Base-by-base conservation (phyloP, 805 yeast genomes). In the Metschnikowia shivogae region DNA sequence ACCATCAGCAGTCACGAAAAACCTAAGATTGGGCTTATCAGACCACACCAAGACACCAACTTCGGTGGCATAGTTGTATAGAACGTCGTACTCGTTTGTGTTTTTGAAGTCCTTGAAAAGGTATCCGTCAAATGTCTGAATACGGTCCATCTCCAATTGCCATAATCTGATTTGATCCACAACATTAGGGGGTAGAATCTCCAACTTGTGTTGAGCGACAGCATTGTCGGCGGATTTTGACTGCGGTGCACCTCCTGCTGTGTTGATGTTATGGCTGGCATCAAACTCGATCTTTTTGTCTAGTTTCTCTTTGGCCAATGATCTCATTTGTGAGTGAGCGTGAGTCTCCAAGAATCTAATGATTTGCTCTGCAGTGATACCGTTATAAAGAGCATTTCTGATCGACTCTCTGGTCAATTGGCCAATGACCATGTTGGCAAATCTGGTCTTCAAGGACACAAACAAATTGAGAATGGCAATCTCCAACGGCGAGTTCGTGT, bases 131-230 rank as follows among this genome's bases (percentile, higher is more conserved):
- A 81, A 86, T 1, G 93, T 79, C 54, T 86, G 82, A 52, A 93
- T 87, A 65, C 99, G 78, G 63, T 93, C 98, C 68, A 90, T 67
- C 62, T 93, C 99, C 48, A 93, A 72, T 68, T 93, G 98, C 99
- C 99, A 93, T 43, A 93, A 73, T 60, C 82, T 84, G 55, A 93
- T 87, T 63, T 93, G 99, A 65, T 93, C 99, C 1, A 88, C 86
- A n/a, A 93, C 96, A 0, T 96, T 93, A 0, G 98, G 96, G 3
- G 98, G 98, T 5, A 86, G 62, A 10, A 93, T 70, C 58, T 83
- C 82, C 47, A 81, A 56, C 50, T 76, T 61, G 53, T 81, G 77
- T 50, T 76, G 75, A 6, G 74, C 65, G 11, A 68, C 69, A 8
- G 50, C 55, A 5, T 57, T 50, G 30, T 56, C 62, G 1, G 54